Evolutionary conservation across 371 early-diverging fungal genomes (phyloP).

Genomic region (Mucor mucedo): DNA sequence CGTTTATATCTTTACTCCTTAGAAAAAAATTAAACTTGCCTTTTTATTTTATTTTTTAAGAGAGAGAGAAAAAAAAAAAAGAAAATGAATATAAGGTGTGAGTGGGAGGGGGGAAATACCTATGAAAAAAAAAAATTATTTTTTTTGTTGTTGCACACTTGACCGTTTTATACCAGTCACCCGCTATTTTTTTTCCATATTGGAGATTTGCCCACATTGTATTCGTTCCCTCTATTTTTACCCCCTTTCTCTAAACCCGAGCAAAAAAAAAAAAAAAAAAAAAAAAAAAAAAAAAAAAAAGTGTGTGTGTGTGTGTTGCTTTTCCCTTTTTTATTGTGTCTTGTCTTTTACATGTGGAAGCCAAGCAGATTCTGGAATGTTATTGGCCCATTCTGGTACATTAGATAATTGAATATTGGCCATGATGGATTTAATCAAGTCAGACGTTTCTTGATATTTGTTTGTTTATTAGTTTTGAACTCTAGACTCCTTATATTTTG

Average conservation of each 20-base stretch:
- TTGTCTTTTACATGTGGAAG: constrained; percentile 30
- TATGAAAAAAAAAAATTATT: not conserved
- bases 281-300: too few species aligned
- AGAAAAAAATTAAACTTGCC: not conserved
- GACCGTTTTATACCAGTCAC: constrained; percentile 16
- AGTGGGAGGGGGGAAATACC: too few species aligned
- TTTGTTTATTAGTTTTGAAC: not conserved
- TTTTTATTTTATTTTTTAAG: too few species aligned
- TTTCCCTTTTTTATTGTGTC: constrained; percentile 1
- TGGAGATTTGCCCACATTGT: constrained; percentile 11
- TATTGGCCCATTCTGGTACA: constrained; percentile 47
- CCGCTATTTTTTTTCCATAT: constrained; percentile 18
- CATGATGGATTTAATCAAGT: constrained; percentile 48
- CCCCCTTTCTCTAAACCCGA: not conserved
- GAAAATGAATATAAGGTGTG: too few species aligned
- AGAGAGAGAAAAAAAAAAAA: too few species aligned
- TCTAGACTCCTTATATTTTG: constrained; percentile 5
- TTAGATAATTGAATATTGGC: constrained; percentile 38
- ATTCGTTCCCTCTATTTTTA: constrained; percentile 16
- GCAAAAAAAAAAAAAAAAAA: not conserved
- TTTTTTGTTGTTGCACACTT: not conserved
- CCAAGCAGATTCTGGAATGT: constrained; percentile 47
- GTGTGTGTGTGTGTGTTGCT: too few species aligned
- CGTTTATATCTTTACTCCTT: not conserved
- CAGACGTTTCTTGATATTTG: constrained; percentile 30